These are phyloP conservation scores for Tricholoma saponaceum DNA, from an alignment of 768 basidiomycete genomes.

Conservation along the genomic window DNA sequence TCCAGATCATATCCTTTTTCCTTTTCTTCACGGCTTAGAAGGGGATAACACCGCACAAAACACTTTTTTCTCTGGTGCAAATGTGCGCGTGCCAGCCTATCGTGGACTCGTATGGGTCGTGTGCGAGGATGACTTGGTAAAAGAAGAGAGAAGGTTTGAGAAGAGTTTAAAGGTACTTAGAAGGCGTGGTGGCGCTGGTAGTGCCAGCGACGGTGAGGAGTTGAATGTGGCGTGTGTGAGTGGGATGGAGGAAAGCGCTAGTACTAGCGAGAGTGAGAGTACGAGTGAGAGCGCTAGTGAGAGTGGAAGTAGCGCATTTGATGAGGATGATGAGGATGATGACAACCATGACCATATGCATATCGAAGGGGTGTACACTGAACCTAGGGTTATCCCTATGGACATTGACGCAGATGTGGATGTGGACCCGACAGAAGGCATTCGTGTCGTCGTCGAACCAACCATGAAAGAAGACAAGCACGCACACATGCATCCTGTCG, in stretches of 20 bases:
- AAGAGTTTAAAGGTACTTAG: conserved; percentile 24
- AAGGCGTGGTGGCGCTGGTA: conserved; percentile 1
- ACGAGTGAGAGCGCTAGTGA: conserved; percentile 16
- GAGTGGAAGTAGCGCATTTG: conserved; percentile 12
- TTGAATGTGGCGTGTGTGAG: no score
- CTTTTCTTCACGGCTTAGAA: conserved; percentile 86
- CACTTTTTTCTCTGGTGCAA: conserved; percentile 55
- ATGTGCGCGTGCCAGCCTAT: conserved; percentile 35
- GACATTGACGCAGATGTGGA: conserved; percentile 17
- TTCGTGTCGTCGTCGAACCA: conserved; percentile 20
- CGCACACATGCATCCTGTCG: conserved; percentile 58
- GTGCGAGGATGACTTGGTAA: conserved; percentile 62
- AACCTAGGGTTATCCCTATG: conserved; percentile 11
- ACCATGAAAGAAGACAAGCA: conserved; percentile 27
- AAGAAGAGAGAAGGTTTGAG: conserved; percentile 14
- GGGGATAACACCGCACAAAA: conserved; percentile 78
- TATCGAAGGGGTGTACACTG: conserved; percentile 7
- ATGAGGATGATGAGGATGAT: conserved; percentile 20
- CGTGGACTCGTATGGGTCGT: conserved; percentile 85
- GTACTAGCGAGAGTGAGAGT: conserved; percentile 12
- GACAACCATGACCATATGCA: conserved; percentile 17
- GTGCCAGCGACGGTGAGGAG: neutral
- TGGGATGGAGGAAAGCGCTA: conserved; percentile 16
- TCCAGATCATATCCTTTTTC: conserved; percentile 80
- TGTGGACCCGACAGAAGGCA: neutral